A percentile compares a stretch with the other conserved stretches of the same genome.
Conservation (phyloP, 768 basidiomycete genomes). For the Gloeophyllum trabeum region DNA sequence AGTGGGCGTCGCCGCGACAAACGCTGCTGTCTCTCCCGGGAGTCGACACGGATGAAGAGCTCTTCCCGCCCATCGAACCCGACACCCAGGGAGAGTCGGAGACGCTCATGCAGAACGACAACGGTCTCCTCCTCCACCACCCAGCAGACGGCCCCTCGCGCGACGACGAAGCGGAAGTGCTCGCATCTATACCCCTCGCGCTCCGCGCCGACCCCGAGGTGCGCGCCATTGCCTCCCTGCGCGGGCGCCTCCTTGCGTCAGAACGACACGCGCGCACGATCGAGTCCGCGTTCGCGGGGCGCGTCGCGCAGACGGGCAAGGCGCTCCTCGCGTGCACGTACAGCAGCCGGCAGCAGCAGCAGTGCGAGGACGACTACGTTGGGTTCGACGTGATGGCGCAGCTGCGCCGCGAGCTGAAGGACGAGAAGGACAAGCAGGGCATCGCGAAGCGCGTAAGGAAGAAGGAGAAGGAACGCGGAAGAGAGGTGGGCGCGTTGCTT, state of each 20-base stretch:
- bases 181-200: not conserved
- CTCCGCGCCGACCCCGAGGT: constrained; percentile 6
- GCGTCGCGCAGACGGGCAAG: not conserved
- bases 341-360: too few species aligned
- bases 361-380: not conserved
- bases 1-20: constrained; percentile 4
- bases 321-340: not conserved
- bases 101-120: not conserved
- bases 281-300: constrained; percentile 18
- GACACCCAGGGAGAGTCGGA: not conserved
- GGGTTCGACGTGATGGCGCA: constrained; percentile 12
- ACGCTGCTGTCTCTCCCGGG: constrained; percentile 27
- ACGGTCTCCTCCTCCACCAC: not conserved
- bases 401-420: constrained; percentile 18
- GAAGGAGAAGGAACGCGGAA: constrained; percentile 39
- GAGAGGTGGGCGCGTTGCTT: constrained; percentile 45
- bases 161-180: not conserved
- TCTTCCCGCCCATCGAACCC: not conserved
- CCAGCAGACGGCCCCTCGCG: not conserved
- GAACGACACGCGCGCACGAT: constrained; percentile 19
- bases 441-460: constrained; percentile 35
- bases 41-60: constrained; percentile 22
- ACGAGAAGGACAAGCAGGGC: constrained; percentile 24
- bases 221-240: constrained; percentile 26
- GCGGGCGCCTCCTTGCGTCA: constrained; percentile 22